Conservation (phyloP, 2,329 filamentous ascomycete species). For the Penicillium vulpinum region DNA sequence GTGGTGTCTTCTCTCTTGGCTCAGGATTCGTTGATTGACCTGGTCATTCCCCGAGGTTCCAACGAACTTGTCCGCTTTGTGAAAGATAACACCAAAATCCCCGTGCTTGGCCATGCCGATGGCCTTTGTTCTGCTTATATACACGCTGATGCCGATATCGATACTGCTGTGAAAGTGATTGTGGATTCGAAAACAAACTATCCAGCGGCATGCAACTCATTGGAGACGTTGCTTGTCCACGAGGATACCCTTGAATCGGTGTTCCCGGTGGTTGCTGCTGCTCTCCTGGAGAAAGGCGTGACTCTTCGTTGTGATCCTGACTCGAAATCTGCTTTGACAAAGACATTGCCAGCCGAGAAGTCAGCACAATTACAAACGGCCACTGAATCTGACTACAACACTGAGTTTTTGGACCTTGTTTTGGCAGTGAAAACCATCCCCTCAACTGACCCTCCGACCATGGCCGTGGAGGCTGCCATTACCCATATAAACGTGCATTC, state of each 20-base stretch:
- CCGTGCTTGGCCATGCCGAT: conserved; percentile 93
- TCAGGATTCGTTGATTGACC: conserved; percentile 84
- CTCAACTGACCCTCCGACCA: conserved; percentile 20
- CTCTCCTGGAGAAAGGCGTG: conserved; percentile 74
- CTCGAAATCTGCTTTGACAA: conserved; percentile 64
- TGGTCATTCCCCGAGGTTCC: conserved; percentile 88
- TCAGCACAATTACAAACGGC: conserved; percentile 63
- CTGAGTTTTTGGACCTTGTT: conserved; percentile 83
- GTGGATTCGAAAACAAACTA: conserved; percentile 94
- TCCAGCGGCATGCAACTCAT: conserved; percentile 88
- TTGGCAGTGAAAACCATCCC: conserved; percentile 80
- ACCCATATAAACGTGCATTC: conserved; percentile 88
- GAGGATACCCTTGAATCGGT: conserved; percentile 65
- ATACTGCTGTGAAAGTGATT: conserved; percentile 72
- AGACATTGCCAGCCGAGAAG: conserved; percentile 46
- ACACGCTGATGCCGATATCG: conserved; percentile 70
- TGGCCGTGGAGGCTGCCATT: conserved; percentile 68
- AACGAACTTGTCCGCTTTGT: conserved; percentile 90
- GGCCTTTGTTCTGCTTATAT: conserved; percentile 88
- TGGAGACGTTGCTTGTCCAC: conserved; percentile 90
- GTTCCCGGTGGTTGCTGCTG: conserved; percentile 71
- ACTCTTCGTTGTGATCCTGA: conserved; percentile 74
- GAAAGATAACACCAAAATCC: conserved; percentile 88
- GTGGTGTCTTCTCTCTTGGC: conserved; percentile 83
- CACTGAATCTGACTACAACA: conserved; percentile 71